Evolutionary conservation across 129 eudicot species (phyloP), one percentile per base, ranked within the genome.

Genomic region (Flaveria bidentis): DNA sequence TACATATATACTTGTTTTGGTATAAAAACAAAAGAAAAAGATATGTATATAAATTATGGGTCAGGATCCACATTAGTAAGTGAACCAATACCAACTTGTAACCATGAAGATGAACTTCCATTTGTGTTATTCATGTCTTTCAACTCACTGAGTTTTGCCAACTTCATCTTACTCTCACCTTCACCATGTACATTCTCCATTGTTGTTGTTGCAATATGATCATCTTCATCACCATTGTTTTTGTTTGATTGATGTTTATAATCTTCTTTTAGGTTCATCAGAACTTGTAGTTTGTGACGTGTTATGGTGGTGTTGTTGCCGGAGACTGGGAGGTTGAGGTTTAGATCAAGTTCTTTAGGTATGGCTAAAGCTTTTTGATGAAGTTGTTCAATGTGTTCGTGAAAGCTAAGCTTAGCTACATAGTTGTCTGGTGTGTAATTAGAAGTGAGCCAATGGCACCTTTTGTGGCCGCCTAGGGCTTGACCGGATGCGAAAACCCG

Each of bases 371-470:
- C 86, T 66, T 76, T 75, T 33, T 81, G 87, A 65, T 86, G 78
- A 33, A 66, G 69, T 16, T 86, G 90, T 26, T 86, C 88, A n/a
- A 82, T 72, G 46, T 80, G 88, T 52, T 85, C 88, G 42, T 84
- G 86, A 16, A 88, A 82, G 15, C 82, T 75, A 45, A 90, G 77
- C 73, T 83, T 84, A 0, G 83, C 82, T 11, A 78, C 26, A 16
- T 85, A 61, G 3, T 90, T 57, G 28, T 90, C 89, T 1, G 85
- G 76, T 17, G 90, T 70, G 61, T 62, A 62, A 10, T 87, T 93
- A 7, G 97, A 90, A 4, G 92, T 90, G 80, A 93, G 88, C 98
- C 98, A 91, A 77, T 93, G 97, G 61, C 98, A 93, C 73, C 98
- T 87, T 71, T 93, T 93, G 71, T 93, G 98, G 14, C 97, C 97